Conservation (phyloP, 2,329 filamentous ascomycete species). For the Trichoderma sp. region DNA sequence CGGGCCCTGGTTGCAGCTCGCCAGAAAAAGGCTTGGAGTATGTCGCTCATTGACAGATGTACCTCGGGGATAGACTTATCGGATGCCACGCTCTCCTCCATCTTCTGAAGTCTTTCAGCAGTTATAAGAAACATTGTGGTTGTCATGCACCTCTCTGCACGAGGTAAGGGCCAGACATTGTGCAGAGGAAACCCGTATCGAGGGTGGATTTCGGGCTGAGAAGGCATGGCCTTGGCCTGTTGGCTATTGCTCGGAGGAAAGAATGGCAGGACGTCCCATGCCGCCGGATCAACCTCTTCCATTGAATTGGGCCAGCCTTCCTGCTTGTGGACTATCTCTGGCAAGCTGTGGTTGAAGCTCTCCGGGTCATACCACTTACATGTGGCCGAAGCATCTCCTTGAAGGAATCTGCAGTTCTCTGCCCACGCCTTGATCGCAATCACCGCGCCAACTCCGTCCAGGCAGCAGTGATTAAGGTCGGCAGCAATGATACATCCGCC, state of each 20-base stretch:
- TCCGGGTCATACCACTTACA: constrained; percentile 39
- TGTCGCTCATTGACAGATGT: constrained; percentile 43
- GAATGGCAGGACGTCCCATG: constrained; percentile 29
- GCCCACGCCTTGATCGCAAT: constrained; percentile 39
- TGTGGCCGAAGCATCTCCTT: constrained; percentile 34
- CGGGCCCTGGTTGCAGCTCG: constrained; percentile 42
- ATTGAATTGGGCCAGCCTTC: constrained; percentile 33
- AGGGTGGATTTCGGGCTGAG: constrained; percentile 17
- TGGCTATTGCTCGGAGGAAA: background rate
- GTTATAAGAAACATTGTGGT: constrained; percentile 42
- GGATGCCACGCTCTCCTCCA: background rate
- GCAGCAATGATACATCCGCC: constrained; percentile 39
- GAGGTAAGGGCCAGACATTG: constrained; percentile 38
- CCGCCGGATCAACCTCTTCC: constrained; percentile 35
- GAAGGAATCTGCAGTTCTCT: constrained; percentile 38
- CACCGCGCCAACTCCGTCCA: constrained; percentile 40
- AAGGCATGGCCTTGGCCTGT: background rate
- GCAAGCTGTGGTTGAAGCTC: constrained; percentile 39
- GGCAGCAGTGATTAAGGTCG: constrained; percentile 36
- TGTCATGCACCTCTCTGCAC: constrained; percentile 35
- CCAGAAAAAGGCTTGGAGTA: constrained; percentile 48
- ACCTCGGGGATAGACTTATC: background rate
- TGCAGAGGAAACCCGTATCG: constrained; percentile 36
- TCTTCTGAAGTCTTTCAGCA: constrained; percentile 35
- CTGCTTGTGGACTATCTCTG: constrained; percentile 37